These are phyloP conservation scores for Talaromyces sp. DNA, from an alignment of 2,329 filamentous ascomycete species.

Conservation along the genomic window DNA sequence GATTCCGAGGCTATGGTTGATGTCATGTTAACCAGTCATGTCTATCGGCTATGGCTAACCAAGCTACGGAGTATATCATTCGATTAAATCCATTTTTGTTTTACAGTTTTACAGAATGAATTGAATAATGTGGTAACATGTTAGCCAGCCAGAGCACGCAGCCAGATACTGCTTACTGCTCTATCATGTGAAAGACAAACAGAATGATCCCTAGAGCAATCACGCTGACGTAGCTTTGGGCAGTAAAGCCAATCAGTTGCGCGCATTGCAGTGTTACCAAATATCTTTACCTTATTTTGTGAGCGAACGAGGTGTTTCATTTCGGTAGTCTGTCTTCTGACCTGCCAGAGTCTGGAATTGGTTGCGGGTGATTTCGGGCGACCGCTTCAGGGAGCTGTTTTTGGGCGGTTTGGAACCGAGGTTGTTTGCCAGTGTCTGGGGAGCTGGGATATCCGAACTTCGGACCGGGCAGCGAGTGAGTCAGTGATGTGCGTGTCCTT, in stretches of 20 bases:
- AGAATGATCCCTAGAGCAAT: neutral
- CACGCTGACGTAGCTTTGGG: neutral
- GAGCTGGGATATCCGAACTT: constrained; percentile 3
- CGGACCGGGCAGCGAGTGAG: neutral
- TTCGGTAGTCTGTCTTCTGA: constrained; percentile 5
- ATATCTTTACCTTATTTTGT: neutral
- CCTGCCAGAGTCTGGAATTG: neutral
- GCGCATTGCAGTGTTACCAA: neutral
- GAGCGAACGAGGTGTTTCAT: neutral
- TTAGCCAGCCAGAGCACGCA: neutral
- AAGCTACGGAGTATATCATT: neutral
- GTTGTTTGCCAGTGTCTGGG: constrained; percentile 2
- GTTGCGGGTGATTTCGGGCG: constrained; percentile 16
- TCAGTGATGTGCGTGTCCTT: neutral
- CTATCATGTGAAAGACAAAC: constrained; percentile 4
- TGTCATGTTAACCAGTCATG: neutral
- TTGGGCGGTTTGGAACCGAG: constrained; percentile 10
- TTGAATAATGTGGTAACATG: neutral
- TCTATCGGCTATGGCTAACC: neutral
- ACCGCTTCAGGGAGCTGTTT: neutral
- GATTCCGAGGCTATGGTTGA: constrained; percentile 9
- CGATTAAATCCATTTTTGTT: neutral
- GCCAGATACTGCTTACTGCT: neutral
- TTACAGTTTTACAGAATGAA: neutral
- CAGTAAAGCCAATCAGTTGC: neutral